These are phyloP conservation scores for Raddia guianensis DNA, from an alignment of 176 grass and related monocot genomes.

Conservation along the genomic window DNA sequence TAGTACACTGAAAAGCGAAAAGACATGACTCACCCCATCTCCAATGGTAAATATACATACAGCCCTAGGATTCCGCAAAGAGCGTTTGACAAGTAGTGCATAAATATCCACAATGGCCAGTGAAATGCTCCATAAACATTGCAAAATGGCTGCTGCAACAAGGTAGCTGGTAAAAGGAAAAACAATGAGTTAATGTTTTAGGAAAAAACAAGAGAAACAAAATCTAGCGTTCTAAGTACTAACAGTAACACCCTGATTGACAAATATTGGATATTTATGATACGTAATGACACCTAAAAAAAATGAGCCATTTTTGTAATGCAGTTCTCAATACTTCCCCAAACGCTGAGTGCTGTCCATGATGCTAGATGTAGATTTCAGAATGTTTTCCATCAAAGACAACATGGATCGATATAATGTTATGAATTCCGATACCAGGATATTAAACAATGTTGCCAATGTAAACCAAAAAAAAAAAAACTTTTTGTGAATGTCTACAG, in stretches of 20 bases:
- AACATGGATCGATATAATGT: not conserved
- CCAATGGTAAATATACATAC: conserved; percentile 85
- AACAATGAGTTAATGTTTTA: conserved; percentile 29
- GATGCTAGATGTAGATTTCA: not conserved
- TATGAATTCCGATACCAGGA: not conserved
- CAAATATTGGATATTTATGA: not conserved
- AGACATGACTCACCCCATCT: conserved; percentile 69
- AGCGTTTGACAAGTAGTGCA: conserved; percentile 88
- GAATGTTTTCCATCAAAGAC: not conserved
- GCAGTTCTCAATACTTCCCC: not conserved
- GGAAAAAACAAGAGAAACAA: not conserved
- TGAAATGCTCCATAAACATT: conserved; percentile 86
- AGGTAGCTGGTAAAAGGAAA: conserved; percentile 68
- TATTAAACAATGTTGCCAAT: conserved; percentile 1
- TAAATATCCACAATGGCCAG: conserved; percentile 86
- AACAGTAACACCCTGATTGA: not conserved
- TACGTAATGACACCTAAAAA: not conserved
- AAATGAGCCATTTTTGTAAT: not conserved
- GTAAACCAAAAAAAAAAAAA: not conserved
- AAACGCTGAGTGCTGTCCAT: not conserved
- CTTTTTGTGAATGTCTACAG: not conserved
- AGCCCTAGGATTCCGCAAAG: conserved; percentile 54
- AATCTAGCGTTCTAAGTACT: not conserved
- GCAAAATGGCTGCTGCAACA: conserved; percentile 77
- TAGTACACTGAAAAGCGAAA: not conserved